Evolutionary conservation across 805 yeast species (phyloP), one percentile per base, ranked within the genome.

Genomic region (Nakazawaea laoshanensis): DNA sequence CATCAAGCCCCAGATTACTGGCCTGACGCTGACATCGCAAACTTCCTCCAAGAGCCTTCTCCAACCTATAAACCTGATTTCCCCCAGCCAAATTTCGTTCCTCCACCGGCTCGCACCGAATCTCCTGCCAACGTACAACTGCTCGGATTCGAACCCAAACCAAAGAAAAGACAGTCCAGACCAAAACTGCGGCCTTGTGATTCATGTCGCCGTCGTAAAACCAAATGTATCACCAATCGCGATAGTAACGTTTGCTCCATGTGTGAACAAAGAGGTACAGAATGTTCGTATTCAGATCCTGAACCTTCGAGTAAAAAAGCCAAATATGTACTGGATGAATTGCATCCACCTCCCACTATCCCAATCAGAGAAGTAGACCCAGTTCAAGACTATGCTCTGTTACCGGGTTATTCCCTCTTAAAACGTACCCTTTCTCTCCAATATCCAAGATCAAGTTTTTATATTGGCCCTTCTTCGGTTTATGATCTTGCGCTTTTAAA

Each of bases 361-460:
- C 55, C 58, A 3, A 65, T 72, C 22, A 47, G 79, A 34, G 75
- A 70, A 24, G 67, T 62, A 17, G 63, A 66, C 3, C 86, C 86
- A 2, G 63, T 79, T 10, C 77, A 72, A 32, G 88, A 81, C 50
- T 80, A 81, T 52, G 67, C 84, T 1, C 52, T 63, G 25, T 65
- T 80, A 53, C 75, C 69, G 42, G 76, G 76, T 3, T 69, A 76
- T 39, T 76, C 85, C 3, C 53, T 80, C 17, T 62, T 80, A 42
- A 78, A 77, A 46, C 77, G 74, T 43, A 77, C 87, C 0, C 60
- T 78, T 20, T 70, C 83, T n/a, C 57, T 84, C 14, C 96, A 86
- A 50, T 85, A 77, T 46, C 96, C 97, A 2, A 62, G 96, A 37
- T 86, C 95, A 0, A 80, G 95, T 13, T 85, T 85, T 47, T 82